A percentile compares a stretch with the other conserved stretches of the same genome.
These are phyloP conservation scores for Fraxinus velutina DNA, from an alignment of 305 asterid species.

Conservation along the genomic window DNA sequence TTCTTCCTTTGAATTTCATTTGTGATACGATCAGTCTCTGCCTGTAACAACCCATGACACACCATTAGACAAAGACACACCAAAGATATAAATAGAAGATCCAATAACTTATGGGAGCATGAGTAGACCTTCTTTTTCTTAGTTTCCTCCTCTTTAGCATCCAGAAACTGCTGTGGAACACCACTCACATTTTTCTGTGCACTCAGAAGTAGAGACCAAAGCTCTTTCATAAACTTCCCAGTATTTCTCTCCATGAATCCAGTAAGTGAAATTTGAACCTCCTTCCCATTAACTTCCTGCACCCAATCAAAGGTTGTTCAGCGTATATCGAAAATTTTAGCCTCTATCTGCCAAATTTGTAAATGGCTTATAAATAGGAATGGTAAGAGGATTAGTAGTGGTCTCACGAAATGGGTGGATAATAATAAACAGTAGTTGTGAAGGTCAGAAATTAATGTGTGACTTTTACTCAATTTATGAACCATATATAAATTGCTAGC, in stretches of 20 bases:
- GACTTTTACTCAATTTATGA: background rate
- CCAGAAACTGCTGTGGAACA: constrained; percentile 92
- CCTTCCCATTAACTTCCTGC: constrained; percentile 91
- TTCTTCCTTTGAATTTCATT: constrained; percentile 69
- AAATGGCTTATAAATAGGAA: background rate
- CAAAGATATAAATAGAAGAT: background rate
- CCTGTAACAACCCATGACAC: constrained; percentile 43
- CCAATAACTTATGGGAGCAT: constrained; percentile 6
- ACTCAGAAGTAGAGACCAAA: constrained; percentile 80
- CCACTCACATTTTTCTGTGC: constrained; percentile 88
- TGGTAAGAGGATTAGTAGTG: background rate
- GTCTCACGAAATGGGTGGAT: background rate
- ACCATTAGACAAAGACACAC: constrained; percentile 5
- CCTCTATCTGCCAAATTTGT: background rate
- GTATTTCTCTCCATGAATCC: constrained; percentile 99
- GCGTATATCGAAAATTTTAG: background rate
- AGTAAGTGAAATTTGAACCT: constrained; percentile 82
- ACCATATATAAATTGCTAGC: background rate
- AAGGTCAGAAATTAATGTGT: no score
- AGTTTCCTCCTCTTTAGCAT: constrained; percentile 93
- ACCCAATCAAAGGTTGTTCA: constrained; percentile 19
- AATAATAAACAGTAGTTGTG: background rate
- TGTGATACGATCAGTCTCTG: constrained; percentile 76
- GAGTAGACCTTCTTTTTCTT: constrained; percentile 67
- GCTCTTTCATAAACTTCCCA: constrained; percentile 95